Evolutionary conservation across 345 rosid species (phyloP), one percentile per base, ranked within the genome.

Genomic region (Raphanus sativus): DNA sequence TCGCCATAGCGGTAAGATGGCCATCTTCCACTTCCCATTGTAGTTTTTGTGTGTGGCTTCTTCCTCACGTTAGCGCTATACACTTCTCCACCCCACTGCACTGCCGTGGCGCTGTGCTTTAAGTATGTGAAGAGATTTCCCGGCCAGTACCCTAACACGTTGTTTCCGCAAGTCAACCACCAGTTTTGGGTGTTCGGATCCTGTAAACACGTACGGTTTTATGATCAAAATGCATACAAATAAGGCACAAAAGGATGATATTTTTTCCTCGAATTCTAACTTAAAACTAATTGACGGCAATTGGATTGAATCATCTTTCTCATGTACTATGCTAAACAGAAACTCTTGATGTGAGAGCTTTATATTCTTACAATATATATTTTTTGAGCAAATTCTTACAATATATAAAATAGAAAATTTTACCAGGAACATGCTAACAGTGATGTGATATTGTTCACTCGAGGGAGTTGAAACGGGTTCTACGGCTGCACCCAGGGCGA

Each of bases 51-150:
- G 75, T 88, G 89, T 5, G 89, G 87, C 13, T 24, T 74, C 76
- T 77, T 83, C 68, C 3, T 59, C 77, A 86, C 83, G 73, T 71
- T 75, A 21, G 45, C 12, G 69, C 89, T 88, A 38, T 79, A 65
- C 50, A 86, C 91, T 75, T 86, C 81, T 9, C 91, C 91, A 66
- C 90, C 91, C 91, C 89, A 86, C 36, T 84, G 74, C 6, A 86
- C 88, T 15, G 82, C 30, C 4, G 62, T 84, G 1, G 91, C 78
- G 52, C 85, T 88, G 13, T 59, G 83, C 0, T 40, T 64, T 15
- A 87, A 74, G 70, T 4, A 16, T 0, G 0, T 3, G 68, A 88
- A 81, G 7, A 86, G 78, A 30, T 25, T n/a, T 4, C 45, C 81
- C 0, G 91, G 1, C 84, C 86, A 87, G 38, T 87, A 89, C 4